These are phyloP conservation scores for Azolla pinnata DNA, from an alignment of 75 land plant species.

Conservation along the genomic window DNA sequence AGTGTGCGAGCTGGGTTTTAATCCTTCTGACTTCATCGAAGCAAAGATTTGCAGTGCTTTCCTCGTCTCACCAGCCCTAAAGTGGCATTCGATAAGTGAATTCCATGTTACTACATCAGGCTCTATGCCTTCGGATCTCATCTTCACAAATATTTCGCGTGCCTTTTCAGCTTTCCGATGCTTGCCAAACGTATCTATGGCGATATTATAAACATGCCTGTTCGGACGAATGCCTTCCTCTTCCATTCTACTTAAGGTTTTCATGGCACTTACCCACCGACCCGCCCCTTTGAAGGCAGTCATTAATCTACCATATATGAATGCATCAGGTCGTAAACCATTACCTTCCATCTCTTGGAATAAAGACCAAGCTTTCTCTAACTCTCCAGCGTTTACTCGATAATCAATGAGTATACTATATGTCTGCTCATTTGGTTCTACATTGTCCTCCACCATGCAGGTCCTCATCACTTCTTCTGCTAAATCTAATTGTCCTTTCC, in stretches of 20 bases:
- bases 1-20: constrained; percentile 50
- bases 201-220: constrained; percentile 70
- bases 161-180: constrained; percentile 57
- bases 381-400: constrained; percentile 58
- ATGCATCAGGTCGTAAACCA: constrained; percentile 46
- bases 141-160: constrained; percentile 50
- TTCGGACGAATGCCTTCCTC: constrained; percentile 52
- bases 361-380: constrained; percentile 59
- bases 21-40: constrained; percentile 63
- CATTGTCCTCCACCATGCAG: constrained; percentile 42
- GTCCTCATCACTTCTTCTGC: constrained; percentile 52
- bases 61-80: constrained; percentile 38
- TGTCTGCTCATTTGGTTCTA: constrained; percentile 47
- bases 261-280: constrained; percentile 61
- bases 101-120: constrained; percentile 88
- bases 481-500: constrained; percentile 42
- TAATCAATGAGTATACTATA: constrained; percentile 70
- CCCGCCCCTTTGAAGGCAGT: constrained; percentile 60
- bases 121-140: constrained; percentile 54
- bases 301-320: constrained; percentile 61
- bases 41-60: constrained; percentile 49
- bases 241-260: constrained; percentile 69
- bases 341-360: constrained; percentile 57
- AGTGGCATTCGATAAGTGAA: constrained; percentile 72
- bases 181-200: constrained; percentile 85